Evolutionary conservation across 306 rosid species (phyloP), one percentile per base, ranked within the genome.

Genomic region (Vigna mungo): DNA sequence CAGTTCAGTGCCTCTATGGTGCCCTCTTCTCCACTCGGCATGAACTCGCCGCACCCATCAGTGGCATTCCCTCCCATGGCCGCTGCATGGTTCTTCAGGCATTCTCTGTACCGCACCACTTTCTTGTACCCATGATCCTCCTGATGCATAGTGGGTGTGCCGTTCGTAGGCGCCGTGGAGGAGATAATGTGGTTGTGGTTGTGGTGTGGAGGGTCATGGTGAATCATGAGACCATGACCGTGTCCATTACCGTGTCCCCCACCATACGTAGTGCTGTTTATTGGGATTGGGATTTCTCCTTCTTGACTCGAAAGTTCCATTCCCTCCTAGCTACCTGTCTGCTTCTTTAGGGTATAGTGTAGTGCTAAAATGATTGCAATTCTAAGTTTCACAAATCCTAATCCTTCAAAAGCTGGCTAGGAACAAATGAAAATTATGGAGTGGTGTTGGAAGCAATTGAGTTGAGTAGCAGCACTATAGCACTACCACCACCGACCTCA

Each of bases 21-120:
- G 2, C 97, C 98, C 68, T 91, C 90, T 61, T 93, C 91, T 14
- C 97, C 97, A 73, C 86, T 86, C 1, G 98, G 96, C 97, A 93
- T 93, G 92, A 93, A 93, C 81, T 93, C 98, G 5, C 98, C 96
- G 46, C 98, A 93, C 0, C 98, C 98, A 54, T 93, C 98, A 0
- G 90, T 90, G 16, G 97, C 96, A 71, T 81, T 93, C 6, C 93
- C 97, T 86, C 98, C 98, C 96, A 93, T 89, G 46, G 96, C 68
- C 2, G 98, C 98, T 60, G 98, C 98, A 77, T 93, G 97, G 85
- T 93, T 93, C 79, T 93, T 93, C 4, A 86, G 90, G 82, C 98
- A 93, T 78, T 93, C 97, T 73, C 86, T 89, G 84, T 93, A 93
- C 75, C 73, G 80, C 2, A 87, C 86, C 39, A 60, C 9, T 65